Evolutionary conservation across 2,329 filamentous ascomycete genomes (phyloP).

Genomic region (Gaeumannomyces sp.): DNA sequence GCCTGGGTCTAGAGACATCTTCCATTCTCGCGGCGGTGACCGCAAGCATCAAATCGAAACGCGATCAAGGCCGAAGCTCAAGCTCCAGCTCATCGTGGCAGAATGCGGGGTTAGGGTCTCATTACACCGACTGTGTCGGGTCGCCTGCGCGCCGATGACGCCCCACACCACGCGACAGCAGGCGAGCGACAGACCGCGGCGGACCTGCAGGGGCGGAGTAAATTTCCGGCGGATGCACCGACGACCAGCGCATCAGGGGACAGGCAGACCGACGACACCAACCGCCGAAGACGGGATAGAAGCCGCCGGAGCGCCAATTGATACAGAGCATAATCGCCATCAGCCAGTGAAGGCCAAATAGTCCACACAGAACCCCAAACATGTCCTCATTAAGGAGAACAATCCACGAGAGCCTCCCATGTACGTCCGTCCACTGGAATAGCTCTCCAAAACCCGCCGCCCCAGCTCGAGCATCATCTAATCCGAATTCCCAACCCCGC

Average conservation of each 20-base stretch:
- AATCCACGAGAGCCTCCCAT: constrained; percentile 75
- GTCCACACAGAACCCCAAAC: not conserved
- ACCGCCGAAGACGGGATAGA: not conserved
- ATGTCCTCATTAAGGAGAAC: constrained; percentile 33
- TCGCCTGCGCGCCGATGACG: constrained; percentile 2
- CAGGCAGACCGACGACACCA: too few relatives aligned
- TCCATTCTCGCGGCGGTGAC: too few relatives aligned
- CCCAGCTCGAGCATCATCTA: not conserved
- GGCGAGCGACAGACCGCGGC: not conserved
- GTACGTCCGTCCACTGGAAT: constrained; percentile 42
- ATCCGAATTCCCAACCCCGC: constrained; percentile 11
- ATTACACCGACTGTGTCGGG: not conserved
- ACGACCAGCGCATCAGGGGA: too few relatives aligned
- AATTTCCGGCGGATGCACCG: not conserved
- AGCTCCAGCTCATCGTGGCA: not conserved
- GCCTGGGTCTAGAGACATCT: not conserved
- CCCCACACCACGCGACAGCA: not conserved
- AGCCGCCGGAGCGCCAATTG: not conserved
- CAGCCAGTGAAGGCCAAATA: not conserved
- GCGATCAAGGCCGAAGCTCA: too few relatives aligned
- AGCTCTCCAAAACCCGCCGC: constrained; percentile 9
- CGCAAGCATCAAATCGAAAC: not conserved
- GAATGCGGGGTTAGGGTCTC: constrained; percentile 1
- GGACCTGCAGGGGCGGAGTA: not conserved
- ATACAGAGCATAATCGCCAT: not conserved